Conservation (phyloP, 73 alveolate genomes). For the Blepharisma japonicum region DNA sequence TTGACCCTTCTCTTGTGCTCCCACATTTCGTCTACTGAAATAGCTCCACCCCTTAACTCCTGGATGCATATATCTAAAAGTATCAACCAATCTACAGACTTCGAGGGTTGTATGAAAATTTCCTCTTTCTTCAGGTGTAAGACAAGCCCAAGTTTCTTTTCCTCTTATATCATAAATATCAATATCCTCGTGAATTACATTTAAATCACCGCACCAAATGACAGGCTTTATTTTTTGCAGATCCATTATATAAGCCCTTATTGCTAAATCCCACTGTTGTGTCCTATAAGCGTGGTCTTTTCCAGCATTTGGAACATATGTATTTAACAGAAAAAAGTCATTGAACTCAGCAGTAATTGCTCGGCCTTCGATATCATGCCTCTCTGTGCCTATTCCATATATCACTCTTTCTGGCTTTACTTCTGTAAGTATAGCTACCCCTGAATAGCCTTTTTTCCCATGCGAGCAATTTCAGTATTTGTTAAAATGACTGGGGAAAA, state of each 20-base stretch:
- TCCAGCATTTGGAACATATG: slow-evolving; percentile 78
- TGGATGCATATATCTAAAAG: slow-evolving; percentile 68
- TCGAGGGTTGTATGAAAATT: slow-evolving; percentile 45
- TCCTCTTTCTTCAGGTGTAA: slow-evolving; percentile 63
- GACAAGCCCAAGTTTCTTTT: slow-evolving; percentile 52
- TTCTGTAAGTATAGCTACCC: slow-evolving; percentile 60
- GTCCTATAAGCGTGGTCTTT: slow-evolving; percentile 56
- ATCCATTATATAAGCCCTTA: slow-evolving; percentile 43
- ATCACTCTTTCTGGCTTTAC: slow-evolving; percentile 49
- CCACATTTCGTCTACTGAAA: slow-evolving; percentile 58
- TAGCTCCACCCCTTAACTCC: slow-evolving; percentile 50
- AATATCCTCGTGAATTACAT: slow-evolving; percentile 63
- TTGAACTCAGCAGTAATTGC: slow-evolving; percentile 61
- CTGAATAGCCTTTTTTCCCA: slow-evolving; percentile 66
- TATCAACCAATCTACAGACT: slow-evolving; percentile 48
- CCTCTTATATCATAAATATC: slow-evolving; percentile 60
- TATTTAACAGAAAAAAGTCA: slow-evolving; percentile 49
- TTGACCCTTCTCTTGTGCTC: slow-evolving; percentile 58
- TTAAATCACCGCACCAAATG: slow-evolving; percentile 62
- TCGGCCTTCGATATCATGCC: slow-evolving; percentile 76
- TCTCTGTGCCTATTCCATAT: slow-evolving; percentile 48
- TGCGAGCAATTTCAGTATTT: slow-evolving; percentile 55
- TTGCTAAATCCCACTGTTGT: slow-evolving; percentile 64
- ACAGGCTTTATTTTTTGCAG: slow-evolving; percentile 53
- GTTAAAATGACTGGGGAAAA: slow-evolving; percentile 32